Percentiles rank a stretch among this genome's conserved stretches.
These are phyloP conservation scores for Mimosa bimucronata DNA, from an alignment of 306 rosid species.

Conservation along the genomic window DNA sequence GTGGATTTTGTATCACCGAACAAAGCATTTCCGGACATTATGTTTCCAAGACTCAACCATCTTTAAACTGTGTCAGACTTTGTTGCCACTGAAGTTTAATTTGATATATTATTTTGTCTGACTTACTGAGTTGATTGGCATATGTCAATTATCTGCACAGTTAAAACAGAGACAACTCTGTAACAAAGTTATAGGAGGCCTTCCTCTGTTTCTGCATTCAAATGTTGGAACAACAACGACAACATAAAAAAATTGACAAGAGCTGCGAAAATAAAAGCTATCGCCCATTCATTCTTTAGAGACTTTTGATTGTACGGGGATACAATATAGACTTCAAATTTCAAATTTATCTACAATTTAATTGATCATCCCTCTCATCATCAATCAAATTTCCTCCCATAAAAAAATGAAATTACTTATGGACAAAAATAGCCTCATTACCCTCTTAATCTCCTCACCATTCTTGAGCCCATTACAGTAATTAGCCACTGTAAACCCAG, in stretches of 20 bases:
- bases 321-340: constrained; percentile 5
- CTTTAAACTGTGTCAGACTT: too few relatives aligned
- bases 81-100: neutral
- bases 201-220: neutral
- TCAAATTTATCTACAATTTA: constrained; percentile 47
- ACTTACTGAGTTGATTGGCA: neutral
- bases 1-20: too few relatives aligned
- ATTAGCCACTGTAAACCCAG: constrained; percentile 29
- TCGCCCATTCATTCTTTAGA: too few relatives aligned
- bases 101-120: neutral
- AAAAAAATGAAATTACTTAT: constrained; percentile 38
- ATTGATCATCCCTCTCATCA: constrained; percentile 25
- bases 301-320: neutral
- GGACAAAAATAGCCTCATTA: constrained; percentile 36
- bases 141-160: constrained; percentile 34
- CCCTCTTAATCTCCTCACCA: neutral
- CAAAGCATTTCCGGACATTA: too few relatives aligned
- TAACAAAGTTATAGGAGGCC: neutral
- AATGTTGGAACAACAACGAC: neutral
- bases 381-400: constrained; percentile 25
- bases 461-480: neutral
- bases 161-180: constrained; percentile 36
- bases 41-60: too few relatives aligned
- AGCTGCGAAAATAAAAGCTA: too few relatives aligned
- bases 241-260: too few relatives aligned